Conservation (phyloP, 2,329 filamentous ascomycete species). For the Arthrinium phaeospermum region DNA sequence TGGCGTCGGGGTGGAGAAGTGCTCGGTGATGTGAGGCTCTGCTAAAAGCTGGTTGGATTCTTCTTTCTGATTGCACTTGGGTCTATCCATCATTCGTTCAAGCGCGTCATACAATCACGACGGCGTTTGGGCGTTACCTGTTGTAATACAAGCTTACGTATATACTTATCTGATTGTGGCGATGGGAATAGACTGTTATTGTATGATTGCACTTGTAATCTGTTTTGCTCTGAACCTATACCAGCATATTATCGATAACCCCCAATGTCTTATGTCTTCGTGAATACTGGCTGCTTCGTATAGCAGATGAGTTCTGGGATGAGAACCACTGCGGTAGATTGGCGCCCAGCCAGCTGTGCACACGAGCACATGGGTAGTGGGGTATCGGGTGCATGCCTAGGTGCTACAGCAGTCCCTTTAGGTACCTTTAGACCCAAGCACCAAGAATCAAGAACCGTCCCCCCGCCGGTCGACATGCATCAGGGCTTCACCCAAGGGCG, state of each 20-base stretch:
- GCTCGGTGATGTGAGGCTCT: constrained; percentile 56
- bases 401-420: neutral
- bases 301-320: no score
- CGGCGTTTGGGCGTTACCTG: neutral
- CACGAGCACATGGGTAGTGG: neutral
- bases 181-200: neutral
- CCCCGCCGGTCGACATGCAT: neutral
- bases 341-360: neutral
- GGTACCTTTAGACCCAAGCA: neutral
- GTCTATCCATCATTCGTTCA: neutral
- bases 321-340: no score
- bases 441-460: neutral
- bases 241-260: no score
- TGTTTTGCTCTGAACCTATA: no score
- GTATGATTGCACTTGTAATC: neutral
- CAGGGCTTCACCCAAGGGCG: neutral
- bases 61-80: neutral
- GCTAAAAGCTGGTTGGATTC: neutral
- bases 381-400: neutral
- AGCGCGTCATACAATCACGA: neutral
- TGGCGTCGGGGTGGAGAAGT: constrained; percentile 51
- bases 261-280: no score
- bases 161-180: neutral
- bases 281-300: no score
- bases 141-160: neutral